Conservation (phyloP, 2,329 filamentous ascomycete species). For the Aspergillus terreus region DNA sequence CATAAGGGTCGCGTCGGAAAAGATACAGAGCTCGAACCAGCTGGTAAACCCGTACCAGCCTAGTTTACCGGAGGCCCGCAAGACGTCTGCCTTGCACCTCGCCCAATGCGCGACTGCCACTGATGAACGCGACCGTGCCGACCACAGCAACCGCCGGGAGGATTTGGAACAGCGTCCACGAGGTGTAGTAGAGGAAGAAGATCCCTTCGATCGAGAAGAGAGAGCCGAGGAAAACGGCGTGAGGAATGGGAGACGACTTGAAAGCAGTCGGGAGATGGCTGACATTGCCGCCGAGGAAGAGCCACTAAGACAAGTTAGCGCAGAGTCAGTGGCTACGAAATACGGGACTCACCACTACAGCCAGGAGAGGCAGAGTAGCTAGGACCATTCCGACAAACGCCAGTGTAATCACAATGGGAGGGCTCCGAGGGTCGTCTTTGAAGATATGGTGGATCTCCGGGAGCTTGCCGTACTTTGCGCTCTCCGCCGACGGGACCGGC, state of each 20-base stretch:
- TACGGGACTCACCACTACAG: slow-evolving; percentile 59
- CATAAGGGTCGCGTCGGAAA: background rate
- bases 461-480: slow-evolving; percentile 78
- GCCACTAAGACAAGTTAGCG: slow-evolving; percentile 58
- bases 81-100: slow-evolving; percentile 89
- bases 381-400: slow-evolving; percentile 71
- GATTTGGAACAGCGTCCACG: slow-evolving; percentile 87
- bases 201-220: slow-evolving; percentile 83
- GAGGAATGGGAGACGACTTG: slow-evolving; percentile 71
- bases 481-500: slow-evolving; percentile 59
- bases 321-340: background rate
- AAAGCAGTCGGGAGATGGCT: slow-evolving; percentile 74
- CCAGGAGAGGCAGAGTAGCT: slow-evolving; percentile 68
- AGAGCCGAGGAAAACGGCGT: slow-evolving; percentile 80
- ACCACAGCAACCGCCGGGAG: slow-evolving; percentile 70
- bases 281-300: slow-evolving; percentile 75
- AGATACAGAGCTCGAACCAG: background rate
- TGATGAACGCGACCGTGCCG: slow-evolving; percentile 71
- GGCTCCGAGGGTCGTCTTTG: slow-evolving; percentile 72
- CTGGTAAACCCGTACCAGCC: slow-evolving; percentile 6
- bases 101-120: slow-evolving; percentile 81
- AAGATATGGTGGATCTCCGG: slow-evolving; percentile 90
- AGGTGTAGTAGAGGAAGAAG: slow-evolving; percentile 91
- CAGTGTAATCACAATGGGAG: slow-evolving; percentile 73
- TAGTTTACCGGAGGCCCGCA: slow-evolving; percentile 59